Percentiles rank a stretch among this genome's conserved stretches.
These are phyloP conservation scores for Daldinia loculata DNA, from an alignment of 495 filamentous ascomycete species.

Conservation along the genomic window DNA sequence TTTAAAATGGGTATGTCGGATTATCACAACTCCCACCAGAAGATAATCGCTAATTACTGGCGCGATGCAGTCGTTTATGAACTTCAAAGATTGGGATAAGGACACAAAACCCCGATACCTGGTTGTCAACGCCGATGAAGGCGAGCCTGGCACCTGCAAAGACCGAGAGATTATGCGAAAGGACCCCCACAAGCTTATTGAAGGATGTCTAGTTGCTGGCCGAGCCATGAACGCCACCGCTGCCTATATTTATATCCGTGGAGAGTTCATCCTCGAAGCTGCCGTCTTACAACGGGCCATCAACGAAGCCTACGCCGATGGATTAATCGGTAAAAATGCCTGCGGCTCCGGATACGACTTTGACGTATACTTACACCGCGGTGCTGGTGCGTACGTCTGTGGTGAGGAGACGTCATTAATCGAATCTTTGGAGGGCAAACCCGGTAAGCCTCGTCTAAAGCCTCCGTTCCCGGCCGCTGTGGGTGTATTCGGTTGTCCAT, in stretches of 20 bases:
- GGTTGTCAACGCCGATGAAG: slow-evolving; percentile 98
- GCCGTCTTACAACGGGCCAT: slow-evolving; percentile 93
- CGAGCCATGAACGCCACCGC: slow-evolving; percentile 98
- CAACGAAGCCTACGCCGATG: slow-evolving; percentile 94
- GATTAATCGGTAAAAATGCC: slow-evolving; percentile 96
- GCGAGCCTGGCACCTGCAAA: slow-evolving; percentile 98
- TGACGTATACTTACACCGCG: slow-evolving; percentile 94
- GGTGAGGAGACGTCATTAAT: slow-evolving; percentile 98
- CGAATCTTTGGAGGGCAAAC: slow-evolving; percentile 97
- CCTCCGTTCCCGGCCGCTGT: slow-evolving; percentile 97
- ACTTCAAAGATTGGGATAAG: slow-evolving; percentile 99
- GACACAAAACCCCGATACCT: slow-evolving; percentile 95
- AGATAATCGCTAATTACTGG: slow-evolving; percentile 37
- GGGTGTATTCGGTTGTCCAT: slow-evolving; percentile 96
- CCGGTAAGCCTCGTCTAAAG: slow-evolving; percentile 97
- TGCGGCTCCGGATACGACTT: slow-evolving; percentile 97
- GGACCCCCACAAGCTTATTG: slow-evolving; percentile 97
- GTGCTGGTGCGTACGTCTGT: slow-evolving; percentile 96
- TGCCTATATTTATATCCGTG: slow-evolving; percentile 99
- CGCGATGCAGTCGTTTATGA: slow-evolving; percentile 90
- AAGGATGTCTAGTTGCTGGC: slow-evolving; percentile 95
- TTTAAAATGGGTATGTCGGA: slow-evolving; percentile 88
- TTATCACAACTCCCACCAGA: not conserved
- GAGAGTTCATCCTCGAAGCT: slow-evolving; percentile 97
- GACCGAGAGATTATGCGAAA: slow-evolving; percentile 99